phyloP scores from a whole-genome alignment of 306 rosid species.

The Castanea mollissima region DNA sequence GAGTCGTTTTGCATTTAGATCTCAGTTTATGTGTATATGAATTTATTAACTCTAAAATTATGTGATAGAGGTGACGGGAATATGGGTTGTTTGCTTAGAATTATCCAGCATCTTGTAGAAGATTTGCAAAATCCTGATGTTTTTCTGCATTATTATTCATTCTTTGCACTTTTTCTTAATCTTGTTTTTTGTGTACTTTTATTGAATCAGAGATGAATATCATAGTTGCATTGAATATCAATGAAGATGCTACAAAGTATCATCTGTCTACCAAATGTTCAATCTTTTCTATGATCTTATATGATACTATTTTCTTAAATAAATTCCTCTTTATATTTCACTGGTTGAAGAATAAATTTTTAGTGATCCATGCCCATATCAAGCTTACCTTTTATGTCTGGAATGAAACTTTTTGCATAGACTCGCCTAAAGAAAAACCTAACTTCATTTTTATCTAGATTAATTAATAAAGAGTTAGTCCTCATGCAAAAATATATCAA shows the following conservation, averaged over 20 bases:
- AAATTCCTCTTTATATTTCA: background rate
- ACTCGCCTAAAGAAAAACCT: background rate
- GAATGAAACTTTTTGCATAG: background rate
- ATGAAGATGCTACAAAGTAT: background rate
- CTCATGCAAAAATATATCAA: no score
- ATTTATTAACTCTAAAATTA: background rate
- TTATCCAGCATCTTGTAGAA: background rate
- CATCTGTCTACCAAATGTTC: background rate
- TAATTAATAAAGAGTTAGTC: background rate
- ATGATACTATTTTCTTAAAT: background rate
- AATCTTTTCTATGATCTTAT: background rate
- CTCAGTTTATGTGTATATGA: background rate
- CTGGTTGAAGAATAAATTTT: no score
- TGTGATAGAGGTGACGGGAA: background rate
- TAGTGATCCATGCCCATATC: background rate
- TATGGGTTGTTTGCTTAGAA: conserved; percentile 4
- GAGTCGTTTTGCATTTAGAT: conserved; percentile 8
- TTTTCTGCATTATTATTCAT: conserved; percentile 15
- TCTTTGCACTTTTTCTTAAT: background rate
- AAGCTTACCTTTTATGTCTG: background rate
- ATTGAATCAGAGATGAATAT: background rate
- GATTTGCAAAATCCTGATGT: conserved; percentile 6
- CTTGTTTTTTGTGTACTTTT: background rate
- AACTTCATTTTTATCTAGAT: background rate
- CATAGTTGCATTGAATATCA: background rate